Conservation (phyloP, 208 protist genomes). For the Leishmania braziliensis region DNA sequence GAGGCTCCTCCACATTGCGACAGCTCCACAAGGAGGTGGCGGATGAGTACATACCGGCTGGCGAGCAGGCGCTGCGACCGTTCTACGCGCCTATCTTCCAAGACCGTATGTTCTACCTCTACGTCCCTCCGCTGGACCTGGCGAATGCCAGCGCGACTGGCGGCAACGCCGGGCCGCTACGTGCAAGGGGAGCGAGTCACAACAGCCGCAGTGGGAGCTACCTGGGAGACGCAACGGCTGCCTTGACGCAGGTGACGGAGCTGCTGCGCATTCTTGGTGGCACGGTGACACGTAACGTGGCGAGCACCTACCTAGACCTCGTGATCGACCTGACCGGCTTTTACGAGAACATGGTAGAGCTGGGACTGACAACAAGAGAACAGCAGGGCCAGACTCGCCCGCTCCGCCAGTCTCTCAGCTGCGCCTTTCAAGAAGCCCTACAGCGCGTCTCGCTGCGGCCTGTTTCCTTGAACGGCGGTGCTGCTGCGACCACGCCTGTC, state of each 20-base stretch:
- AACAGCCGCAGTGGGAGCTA: background rate
- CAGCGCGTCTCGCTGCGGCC: slow-evolving; percentile 28
- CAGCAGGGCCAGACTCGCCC: slow-evolving; percentile 6
- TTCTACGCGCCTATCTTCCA: slow-evolving; percentile 65
- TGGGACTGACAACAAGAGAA: slow-evolving; percentile 5
- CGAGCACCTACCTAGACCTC: slow-evolving; percentile 43
- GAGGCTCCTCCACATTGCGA: slow-evolving; percentile 7
- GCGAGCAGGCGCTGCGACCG: slow-evolving; percentile 46
- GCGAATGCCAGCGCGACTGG: background rate
- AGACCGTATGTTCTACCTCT: slow-evolving; percentile 51
- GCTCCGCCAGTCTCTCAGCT: slow-evolving; percentile 38
- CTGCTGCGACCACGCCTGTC: background rate
- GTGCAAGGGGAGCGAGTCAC: background rate
- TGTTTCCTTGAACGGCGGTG: background rate
- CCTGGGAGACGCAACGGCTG: slow-evolving; percentile 33
- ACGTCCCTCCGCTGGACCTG: slow-evolving; percentile 28
- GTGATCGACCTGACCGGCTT: slow-evolving; percentile 58
- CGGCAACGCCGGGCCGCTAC: background rate
- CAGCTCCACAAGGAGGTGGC: slow-evolving; percentile 34
- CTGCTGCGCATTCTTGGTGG: slow-evolving; percentile 71
- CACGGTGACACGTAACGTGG: slow-evolving; percentile 48
- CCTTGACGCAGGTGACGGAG: slow-evolving; percentile 48
- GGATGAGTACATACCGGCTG: slow-evolving; percentile 44
- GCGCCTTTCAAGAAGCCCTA: slow-evolving; percentile 41
- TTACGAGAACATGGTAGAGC: slow-evolving; percentile 24